Evolutionary conservation across 164 flowering plant species (phyloP).

Genomic region (Platanus orientalis): DNA sequence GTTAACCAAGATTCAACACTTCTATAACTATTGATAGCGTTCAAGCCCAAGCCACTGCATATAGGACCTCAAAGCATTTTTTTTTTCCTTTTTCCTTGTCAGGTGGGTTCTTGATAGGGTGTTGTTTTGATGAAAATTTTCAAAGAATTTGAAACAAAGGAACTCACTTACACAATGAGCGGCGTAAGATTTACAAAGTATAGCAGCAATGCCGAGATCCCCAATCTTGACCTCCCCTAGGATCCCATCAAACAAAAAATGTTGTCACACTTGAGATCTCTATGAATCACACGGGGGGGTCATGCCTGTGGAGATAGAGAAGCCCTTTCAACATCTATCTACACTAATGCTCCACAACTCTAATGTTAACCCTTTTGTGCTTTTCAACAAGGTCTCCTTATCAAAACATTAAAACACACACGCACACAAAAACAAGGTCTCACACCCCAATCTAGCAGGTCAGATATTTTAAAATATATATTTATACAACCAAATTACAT

Average conservation of each 20-base stretch:
- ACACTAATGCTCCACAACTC: slow-evolving; percentile 99
- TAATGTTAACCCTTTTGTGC: slow-evolving; percentile 78
- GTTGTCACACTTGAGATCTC: slow-evolving; percentile 98
- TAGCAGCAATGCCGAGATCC: slow-evolving; percentile 93
- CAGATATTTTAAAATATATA: too few relatives aligned
- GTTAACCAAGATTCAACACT: too few relatives aligned
- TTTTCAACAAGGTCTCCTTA: too few relatives aligned
- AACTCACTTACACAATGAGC: slow-evolving; percentile 87
- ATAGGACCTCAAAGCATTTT: too few relatives aligned
- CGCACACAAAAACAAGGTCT: too few relatives aligned
- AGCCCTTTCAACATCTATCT: slow-evolving; percentile 90
- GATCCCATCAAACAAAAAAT: slow-evolving; percentile 89
- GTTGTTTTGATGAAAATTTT: not conserved
- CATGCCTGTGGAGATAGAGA: slow-evolving; percentile 81
- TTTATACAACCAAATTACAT: too few relatives aligned
- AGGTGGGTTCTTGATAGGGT: too few relatives aligned
- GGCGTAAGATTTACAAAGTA: slow-evolving; percentile 81
- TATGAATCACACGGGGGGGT: slow-evolving; percentile 92
- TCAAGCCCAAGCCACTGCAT: too few relatives aligned
- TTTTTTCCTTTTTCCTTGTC: too few relatives aligned
- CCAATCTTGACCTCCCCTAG: slow-evolving; percentile 97
- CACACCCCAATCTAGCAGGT: too few relatives aligned
- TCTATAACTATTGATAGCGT: too few relatives aligned
- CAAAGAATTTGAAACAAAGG: not conserved
- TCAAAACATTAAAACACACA: too few relatives aligned